Evolutionary conservation across 768 basidiomycete genomes (phyloP).

Genomic region (Podaxis pistillaris): DNA sequence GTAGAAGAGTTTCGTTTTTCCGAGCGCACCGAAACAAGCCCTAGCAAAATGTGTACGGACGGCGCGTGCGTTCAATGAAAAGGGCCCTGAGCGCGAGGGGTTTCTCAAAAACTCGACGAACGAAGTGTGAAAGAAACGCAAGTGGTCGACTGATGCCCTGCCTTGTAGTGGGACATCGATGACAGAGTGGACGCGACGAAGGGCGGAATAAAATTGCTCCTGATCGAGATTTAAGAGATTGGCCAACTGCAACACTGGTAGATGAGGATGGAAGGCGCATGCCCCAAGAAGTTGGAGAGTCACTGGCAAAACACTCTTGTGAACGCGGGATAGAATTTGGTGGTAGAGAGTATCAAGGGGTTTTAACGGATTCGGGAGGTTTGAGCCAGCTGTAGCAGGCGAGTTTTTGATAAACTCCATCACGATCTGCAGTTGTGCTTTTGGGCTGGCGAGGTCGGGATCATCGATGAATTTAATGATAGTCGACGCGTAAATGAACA

Average conservation of each 20-base stretch:
- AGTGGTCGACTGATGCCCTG: neutral
- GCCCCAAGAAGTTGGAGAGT: conserved; percentile 1
- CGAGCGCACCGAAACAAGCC: neutral
- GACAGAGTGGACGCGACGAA: neutral
- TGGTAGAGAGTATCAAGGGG: neutral
- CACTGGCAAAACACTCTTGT: neutral
- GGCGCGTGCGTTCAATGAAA: neutral
- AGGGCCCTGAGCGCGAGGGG: neutral
- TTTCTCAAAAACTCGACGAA: neutral
- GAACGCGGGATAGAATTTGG: neutral
- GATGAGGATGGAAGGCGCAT: neutral
- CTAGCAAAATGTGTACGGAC: neutral
- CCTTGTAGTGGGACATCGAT: neutral
- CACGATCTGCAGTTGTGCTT: neutral
- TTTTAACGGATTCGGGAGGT: neutral
- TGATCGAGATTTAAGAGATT: neutral
- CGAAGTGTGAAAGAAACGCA: neutral
- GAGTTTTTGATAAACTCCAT: neutral
- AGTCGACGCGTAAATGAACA: neutral
- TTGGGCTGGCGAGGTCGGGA: neutral
- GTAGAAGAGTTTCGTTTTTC: neutral
- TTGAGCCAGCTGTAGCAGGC: neutral
- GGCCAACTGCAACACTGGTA: neutral
- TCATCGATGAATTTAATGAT: neutral
- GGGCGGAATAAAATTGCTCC: neutral